phyloP scores from a whole-genome alignment of 2,329 filamentous ascomycete species.

The Ambrosiella cleistominuta region DNA sequence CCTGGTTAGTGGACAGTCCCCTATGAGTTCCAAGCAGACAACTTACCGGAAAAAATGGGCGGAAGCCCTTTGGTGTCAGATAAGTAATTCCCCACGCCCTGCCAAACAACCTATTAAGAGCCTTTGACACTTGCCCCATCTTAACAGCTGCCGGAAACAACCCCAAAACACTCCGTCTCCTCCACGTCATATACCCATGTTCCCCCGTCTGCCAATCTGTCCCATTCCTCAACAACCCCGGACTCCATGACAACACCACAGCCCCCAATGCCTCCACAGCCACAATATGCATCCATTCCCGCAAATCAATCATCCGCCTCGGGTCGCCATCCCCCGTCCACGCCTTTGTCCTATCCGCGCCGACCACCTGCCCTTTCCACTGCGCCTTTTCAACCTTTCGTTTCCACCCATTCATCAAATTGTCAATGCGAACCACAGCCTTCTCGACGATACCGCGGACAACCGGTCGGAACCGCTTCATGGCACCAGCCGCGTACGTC shows the following conservation, averaged over 20 bases:
- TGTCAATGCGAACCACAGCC: constrained; percentile 21
- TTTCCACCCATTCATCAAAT: constrained; percentile 17
- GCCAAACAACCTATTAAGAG: constrained; percentile 24
- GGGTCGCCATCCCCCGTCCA: not conserved
- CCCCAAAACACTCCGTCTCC: constrained; percentile 34
- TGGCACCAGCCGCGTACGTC: constrained; percentile 26
- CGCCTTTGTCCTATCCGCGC: not conserved
- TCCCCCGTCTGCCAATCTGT: constrained; percentile 30
- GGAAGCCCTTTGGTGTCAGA: constrained; percentile 24
- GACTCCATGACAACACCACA: constrained; percentile 34
- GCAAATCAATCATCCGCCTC: constrained; percentile 25
- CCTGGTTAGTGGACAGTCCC: not conserved
- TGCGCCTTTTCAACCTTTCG: not conserved
- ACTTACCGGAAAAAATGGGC: constrained; percentile 32
- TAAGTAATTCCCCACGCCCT: constrained; percentile 29
- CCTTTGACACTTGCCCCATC: constrained; percentile 19
- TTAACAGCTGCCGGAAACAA: constrained; percentile 30
- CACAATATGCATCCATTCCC: constrained; percentile 40
- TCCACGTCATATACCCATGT: constrained; percentile 33
- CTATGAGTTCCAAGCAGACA: not conserved
- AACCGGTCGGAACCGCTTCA: constrained; percentile 25
- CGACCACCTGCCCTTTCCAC: constrained; percentile 4
- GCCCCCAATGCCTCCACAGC: constrained; percentile 34
- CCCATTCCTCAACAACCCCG: constrained; percentile 26
- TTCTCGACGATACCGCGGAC: constrained; percentile 25